Evolutionary conservation across 331 rosid genomes (phyloP).

Genomic region (Telfairia occidentalis): DNA sequence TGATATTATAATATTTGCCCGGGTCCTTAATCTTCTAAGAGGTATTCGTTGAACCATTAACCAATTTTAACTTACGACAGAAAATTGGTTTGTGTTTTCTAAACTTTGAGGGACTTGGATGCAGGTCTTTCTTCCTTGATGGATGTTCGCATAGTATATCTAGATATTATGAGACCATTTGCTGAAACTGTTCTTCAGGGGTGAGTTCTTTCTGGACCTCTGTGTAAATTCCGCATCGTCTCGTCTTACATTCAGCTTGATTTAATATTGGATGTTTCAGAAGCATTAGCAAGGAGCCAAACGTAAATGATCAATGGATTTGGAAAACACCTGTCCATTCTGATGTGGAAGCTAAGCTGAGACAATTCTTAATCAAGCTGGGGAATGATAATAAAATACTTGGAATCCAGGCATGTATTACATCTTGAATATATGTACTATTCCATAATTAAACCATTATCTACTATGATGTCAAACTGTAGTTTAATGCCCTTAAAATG

Average conservation of each 20-base stretch:
- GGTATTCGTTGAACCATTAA: slow-evolving; percentile 30
- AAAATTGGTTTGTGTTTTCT: slow-evolving; percentile 2
- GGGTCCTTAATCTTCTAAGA: slow-evolving; percentile 95
- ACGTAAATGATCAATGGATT: slow-evolving; percentile 69
- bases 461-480: background rate
- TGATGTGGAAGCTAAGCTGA: slow-evolving; percentile 72
- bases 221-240: slow-evolving; percentile 1
- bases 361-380: slow-evolving; percentile 62
- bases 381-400: slow-evolving; percentile 73
- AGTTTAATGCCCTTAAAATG: background rate
- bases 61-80: background rate
- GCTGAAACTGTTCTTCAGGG: slow-evolving; percentile 81
- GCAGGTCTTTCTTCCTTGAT: slow-evolving; percentile 81
- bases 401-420: slow-evolving; percentile 73
- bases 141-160: slow-evolving; percentile 68
- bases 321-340: slow-evolving; percentile 67
- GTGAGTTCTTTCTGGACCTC: slow-evolving; percentile 36
- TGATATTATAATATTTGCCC: slow-evolving; percentile 83
- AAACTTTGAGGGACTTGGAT: slow-evolving; percentile 25
- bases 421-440: background rate
- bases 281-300: slow-evolving; percentile 56
- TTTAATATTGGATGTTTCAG: slow-evolving; percentile 40
- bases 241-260: slow-evolving; percentile 21
- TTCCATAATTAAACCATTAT: background rate
- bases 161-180: slow-evolving; percentile 96